Evolutionary conservation across 352 stramenopile species (phyloP).

Genomic region (Phytophthora sp.): DNA sequence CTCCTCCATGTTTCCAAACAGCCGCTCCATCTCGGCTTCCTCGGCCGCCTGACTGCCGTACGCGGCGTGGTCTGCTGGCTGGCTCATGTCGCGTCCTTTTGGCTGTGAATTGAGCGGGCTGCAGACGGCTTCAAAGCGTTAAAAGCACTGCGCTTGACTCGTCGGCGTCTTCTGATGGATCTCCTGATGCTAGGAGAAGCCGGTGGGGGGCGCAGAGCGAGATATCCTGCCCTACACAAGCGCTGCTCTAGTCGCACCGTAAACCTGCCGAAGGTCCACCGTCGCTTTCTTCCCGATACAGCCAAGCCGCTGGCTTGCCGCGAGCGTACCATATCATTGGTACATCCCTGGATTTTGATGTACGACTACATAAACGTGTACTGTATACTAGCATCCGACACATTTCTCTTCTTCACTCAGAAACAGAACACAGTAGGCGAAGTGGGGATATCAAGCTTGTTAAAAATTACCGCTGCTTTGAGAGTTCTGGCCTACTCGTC

Average conservation of each 20-base stretch:
- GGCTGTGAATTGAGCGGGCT: slow-evolving; percentile 4
- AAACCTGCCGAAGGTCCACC: slow-evolving; percentile 23
- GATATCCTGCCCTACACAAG: slow-evolving; percentile 7
- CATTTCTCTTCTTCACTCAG: not conserved
- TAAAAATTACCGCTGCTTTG: not conserved
- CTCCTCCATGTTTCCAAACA: slow-evolving; percentile 61
- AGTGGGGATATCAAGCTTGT: not conserved
- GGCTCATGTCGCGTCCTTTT: slow-evolving; percentile 31
- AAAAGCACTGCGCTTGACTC: slow-evolving; percentile 11
- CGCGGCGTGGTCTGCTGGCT: slow-evolving; percentile 4
- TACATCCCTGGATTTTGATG: slow-evolving; percentile 1
- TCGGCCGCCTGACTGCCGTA: slow-evolving; percentile 34
- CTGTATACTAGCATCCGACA: too few species aligned
- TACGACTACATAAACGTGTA: not conserved
- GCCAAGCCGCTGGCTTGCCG: slow-evolving; percentile 6
- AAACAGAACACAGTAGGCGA: too few species aligned
- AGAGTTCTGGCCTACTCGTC: not conserved
- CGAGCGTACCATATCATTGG: slow-evolving; percentile 1
- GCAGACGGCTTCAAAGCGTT: not conserved
- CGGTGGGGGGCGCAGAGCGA: not conserved
- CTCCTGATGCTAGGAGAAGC: not conserved
- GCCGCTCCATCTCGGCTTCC: slow-evolving; percentile 58
- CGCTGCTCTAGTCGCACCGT: slow-evolving; percentile 20
- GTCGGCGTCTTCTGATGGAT: slow-evolving; percentile 5
- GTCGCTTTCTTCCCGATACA: slow-evolving; percentile 29